These are phyloP conservation scores for Cutaneotrichosporon dermatis DNA, from an alignment of 1,284 basidiomycete species.

Conservation along the genomic window DNA sequence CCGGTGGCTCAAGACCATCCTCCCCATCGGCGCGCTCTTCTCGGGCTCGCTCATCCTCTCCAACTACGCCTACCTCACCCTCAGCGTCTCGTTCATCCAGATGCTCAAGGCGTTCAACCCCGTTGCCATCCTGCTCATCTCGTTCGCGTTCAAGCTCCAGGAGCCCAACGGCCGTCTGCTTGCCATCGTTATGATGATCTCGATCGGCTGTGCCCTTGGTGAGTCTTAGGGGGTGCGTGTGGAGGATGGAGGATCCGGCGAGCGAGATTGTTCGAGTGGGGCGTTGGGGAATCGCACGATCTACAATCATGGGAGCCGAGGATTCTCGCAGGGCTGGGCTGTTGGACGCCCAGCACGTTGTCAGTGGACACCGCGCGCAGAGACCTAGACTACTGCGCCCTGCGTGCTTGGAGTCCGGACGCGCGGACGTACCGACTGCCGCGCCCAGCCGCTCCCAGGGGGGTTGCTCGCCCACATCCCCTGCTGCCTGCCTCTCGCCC, in stretches of 20 bases:
- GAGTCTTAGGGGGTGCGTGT: constrained; percentile 43
- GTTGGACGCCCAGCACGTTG: too few species aligned
- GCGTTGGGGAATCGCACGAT: too few species aligned
- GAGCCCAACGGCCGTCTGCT: constrained; percentile 78
- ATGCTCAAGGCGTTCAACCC: constrained; percentile 99
- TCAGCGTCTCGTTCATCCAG: constrained; percentile 90
- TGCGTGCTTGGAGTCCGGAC: too few species aligned
- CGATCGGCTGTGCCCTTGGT: constrained; percentile 79
- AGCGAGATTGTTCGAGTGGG: too few species aligned
- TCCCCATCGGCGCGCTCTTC: constrained; percentile 90
- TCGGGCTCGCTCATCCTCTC: constrained; percentile 84
- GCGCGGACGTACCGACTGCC: too few species aligned
- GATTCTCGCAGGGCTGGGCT: too few species aligned
- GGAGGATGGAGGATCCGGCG: neutral
- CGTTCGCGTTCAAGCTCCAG: constrained; percentile 82
- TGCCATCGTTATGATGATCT: constrained; percentile 74
- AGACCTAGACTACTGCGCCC: too few species aligned
- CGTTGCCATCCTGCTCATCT: constrained; percentile 91
- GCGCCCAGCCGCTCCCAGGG: neutral
- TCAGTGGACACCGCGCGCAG: too few species aligned
- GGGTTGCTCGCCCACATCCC: neutral
- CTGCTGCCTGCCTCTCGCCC: neutral
- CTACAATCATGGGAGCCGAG: too few species aligned
- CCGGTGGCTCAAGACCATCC: constrained; percentile 78
- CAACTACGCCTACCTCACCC: constrained; percentile 90